A percentile compares a stretch with the other conserved stretches of the same genome.
Evolutionary conservation across 148 eudicot species (phyloP).

Genomic region (Camellia lanceoleosa): DNA sequence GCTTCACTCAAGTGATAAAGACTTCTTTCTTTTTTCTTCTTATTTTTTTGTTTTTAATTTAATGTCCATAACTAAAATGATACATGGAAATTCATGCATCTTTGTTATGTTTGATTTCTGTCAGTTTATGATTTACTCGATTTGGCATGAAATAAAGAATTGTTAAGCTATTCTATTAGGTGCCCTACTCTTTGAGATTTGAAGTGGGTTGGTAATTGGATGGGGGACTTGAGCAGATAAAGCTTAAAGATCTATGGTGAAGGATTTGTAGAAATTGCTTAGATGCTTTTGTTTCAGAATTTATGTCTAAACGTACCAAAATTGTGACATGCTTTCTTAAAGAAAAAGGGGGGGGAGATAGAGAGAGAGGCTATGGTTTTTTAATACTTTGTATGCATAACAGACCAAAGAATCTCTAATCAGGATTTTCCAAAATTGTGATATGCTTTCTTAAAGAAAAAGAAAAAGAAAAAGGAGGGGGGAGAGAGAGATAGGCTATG

Average conservation of each 20-base stretch:
- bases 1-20: background rate
- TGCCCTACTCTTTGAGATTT: slow-evolving; percentile 11
- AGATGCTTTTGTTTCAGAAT: background rate
- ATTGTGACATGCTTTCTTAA: background rate
- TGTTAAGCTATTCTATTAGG: background rate
- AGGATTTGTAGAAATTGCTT: background rate
- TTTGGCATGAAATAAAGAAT: no score
- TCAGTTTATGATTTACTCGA: no score
- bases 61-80: no score
- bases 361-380: no score
- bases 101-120: no score
- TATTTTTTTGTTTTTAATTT: no score
- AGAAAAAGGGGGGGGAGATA: background rate
- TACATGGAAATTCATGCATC: no score
- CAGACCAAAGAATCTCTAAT: no score
- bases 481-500: no score
- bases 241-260: background rate
- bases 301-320: background rate
- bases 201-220: background rate
- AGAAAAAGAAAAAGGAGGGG: background rate
- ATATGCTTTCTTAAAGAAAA: background rate
- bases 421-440: no score
- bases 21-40: no score
- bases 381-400: no score
- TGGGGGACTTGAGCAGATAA: background rate